phyloP scores from a whole-genome alignment of 441 rosid genomes.

The Populus hybrid region DNA sequence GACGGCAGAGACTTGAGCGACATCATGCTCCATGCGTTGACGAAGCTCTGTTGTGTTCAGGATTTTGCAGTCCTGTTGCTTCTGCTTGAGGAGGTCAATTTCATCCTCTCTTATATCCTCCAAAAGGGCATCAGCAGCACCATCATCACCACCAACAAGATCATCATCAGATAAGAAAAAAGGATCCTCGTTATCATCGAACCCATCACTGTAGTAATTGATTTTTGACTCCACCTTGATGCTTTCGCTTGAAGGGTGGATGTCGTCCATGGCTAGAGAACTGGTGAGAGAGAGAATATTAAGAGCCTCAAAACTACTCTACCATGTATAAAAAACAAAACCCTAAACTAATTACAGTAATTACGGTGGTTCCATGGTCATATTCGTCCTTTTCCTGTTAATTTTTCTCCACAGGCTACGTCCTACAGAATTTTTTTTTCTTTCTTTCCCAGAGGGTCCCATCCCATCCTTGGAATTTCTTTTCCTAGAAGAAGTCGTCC shows the following conservation, averaged over 20 bases:
- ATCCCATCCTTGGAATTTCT: neutral
- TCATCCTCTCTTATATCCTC: neutral
- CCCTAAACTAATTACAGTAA: neutral
- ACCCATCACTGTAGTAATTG: neutral
- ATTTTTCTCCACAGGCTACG: neutral
- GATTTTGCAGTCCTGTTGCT: neutral
- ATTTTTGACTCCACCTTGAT: neutral
- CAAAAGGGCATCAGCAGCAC: neutral
- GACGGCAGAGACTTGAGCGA: slow-evolving; percentile 2
- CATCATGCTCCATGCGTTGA: slow-evolving; percentile 1
- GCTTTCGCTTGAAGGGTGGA: neutral
- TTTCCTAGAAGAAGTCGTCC: neutral
- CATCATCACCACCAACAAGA: neutral
- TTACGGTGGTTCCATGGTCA: neutral
- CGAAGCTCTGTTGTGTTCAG: slow-evolving; percentile 9
- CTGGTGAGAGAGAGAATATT: neutral
- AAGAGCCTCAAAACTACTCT: neutral
- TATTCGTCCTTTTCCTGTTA: neutral
- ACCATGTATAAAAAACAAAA: neutral
- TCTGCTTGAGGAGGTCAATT: neutral
- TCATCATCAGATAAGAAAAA: neutral
- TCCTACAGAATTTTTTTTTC: too few species aligned
- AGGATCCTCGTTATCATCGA: neutral
- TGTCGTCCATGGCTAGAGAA: neutral
- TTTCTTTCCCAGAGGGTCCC: neutral